A percentile compares a stretch with the other conserved stretches of the same genome.
phyloP scores from a whole-genome alignment of 2,329 filamentous ascomycete species.

The Dendryphion nanum region DNA sequence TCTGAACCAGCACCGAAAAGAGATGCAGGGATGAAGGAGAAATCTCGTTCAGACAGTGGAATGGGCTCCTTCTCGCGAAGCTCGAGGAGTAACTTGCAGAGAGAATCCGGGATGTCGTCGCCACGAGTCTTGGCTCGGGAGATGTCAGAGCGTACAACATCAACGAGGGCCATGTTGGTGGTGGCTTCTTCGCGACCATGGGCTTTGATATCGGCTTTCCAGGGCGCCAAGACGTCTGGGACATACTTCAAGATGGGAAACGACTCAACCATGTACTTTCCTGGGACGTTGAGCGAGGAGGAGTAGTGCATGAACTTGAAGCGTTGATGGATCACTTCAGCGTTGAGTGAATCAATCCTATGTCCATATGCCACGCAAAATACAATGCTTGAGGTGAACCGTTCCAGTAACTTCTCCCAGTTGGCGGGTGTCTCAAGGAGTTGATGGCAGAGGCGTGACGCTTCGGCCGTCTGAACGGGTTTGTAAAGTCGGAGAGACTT shows the following conservation, averaged over 20 bases:
- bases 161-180: conserved; percentile 44
- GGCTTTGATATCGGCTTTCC: conserved; percentile 47
- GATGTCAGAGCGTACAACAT: conserved; percentile 43
- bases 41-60: conserved; percentile 42
- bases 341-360: conserved; percentile 48
- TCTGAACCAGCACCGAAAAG: conserved; percentile 53
- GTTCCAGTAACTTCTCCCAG: conserved; percentile 49
- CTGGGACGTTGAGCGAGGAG: conserved; percentile 48
- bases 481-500: conserved; percentile 47
- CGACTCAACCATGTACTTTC: conserved; percentile 47
- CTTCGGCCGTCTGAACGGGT: conserved; percentile 51
- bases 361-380: conserved; percentile 54
- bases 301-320: conserved; percentile 52
- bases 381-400: conserved; percentile 51
- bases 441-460: conserved; percentile 44
- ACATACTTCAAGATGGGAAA: conserved; percentile 46
- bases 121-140: conserved; percentile 33
- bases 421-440: conserved; percentile 40
- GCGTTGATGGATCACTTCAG: conserved; percentile 48
- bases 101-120: conserved; percentile 39
- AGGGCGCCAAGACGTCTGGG: conserved; percentile 46
- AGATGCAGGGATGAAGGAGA: conserved; percentile 45
- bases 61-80: conserved; percentile 39
- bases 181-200: conserved; percentile 39
- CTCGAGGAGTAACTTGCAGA: conserved; percentile 47